Evolutionary conservation across 805 yeast species (phyloP).

Genomic region (Candida sithepensis): DNA sequence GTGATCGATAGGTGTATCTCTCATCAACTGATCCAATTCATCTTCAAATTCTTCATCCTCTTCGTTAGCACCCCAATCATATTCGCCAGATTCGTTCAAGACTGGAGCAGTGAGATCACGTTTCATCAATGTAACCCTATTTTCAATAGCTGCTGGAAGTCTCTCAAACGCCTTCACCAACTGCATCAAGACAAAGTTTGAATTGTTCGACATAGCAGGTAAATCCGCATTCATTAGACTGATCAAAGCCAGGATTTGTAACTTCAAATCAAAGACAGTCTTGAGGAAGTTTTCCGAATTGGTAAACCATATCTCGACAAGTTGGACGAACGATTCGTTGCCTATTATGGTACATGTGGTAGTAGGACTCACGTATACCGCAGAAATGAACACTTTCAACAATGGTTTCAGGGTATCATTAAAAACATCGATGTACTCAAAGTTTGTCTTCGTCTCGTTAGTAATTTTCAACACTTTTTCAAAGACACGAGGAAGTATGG

Average conservation of each 20-base stretch:
- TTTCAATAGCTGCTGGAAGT: conserved; percentile 47
- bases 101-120: conserved; percentile 33
- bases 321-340: conserved; percentile 34
- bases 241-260: conserved; percentile 46
- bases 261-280: conserved; percentile 53
- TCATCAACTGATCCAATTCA: conserved; percentile 30
- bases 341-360: conserved; percentile 36
- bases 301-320: conserved; percentile 47
- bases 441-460: conserved; percentile 28
- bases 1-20: conserved; percentile 29
- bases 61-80: conserved; percentile 16
- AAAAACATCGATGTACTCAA: conserved; percentile 16
- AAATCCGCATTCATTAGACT: conserved; percentile 37
- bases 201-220: conserved; percentile 21
- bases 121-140: conserved; percentile 41
- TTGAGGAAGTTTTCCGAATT: conserved; percentile 40
- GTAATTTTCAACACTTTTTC: conserved; percentile 23
- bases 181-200: conserved; percentile 28
- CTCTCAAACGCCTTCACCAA: conserved; percentile 39
- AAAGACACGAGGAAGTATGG: conserved; percentile 15
- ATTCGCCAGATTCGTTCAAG: conserved; percentile 33
- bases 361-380: conserved; percentile 37
- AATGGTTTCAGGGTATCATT: conserved; percentile 23
- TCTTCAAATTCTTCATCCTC: conserved; percentile 21
- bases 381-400: conserved; percentile 40